Conservation (phyloP, 2,329 filamentous ascomycete species). For the Chrysoporthe deuterocubensis region DNA sequence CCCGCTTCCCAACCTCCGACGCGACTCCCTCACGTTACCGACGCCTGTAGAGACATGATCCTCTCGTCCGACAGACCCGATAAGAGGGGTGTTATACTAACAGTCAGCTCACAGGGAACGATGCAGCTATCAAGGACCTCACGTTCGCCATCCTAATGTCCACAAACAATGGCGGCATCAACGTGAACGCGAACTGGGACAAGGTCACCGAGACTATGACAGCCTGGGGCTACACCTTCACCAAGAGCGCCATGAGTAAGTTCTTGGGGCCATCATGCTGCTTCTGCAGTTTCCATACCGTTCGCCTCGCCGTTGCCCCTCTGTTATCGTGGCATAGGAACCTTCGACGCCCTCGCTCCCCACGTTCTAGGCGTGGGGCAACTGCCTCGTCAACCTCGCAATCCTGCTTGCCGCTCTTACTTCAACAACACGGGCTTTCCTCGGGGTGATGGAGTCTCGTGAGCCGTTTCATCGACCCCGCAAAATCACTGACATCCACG, state of each 20-base stretch:
- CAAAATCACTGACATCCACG: background rate
- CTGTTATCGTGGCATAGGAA: background rate
- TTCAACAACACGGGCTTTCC: background rate
- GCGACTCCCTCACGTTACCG: background rate
- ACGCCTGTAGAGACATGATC: background rate
- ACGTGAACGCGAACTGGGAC: slow-evolving; percentile 20
- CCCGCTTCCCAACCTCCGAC: background rate
- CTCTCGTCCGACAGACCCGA: background rate
- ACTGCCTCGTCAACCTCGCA: background rate
- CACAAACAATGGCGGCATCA: slow-evolving; percentile 18
- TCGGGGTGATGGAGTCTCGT: background rate
- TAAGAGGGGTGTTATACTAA: background rate
- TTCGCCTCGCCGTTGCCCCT: background rate
- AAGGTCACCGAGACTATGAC: slow-evolving; percentile 22
- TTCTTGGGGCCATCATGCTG: background rate
- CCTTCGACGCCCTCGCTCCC: background rate
- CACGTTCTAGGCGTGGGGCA: background rate
- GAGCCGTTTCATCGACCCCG: background rate
- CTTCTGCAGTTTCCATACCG: background rate
- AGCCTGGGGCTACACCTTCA: slow-evolving; percentile 23
- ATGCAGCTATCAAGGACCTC: slow-evolving; percentile 26
- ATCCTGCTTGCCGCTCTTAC: background rate
- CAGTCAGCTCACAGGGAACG: slow-evolving; percentile 13
- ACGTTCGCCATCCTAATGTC: slow-evolving; percentile 24
- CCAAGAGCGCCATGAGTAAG: slow-evolving; percentile 27